Evolutionary conservation across 2,329 filamentous ascomycete species (phyloP).

Genomic region (Arthrobotrys pseudoclavata): DNA sequence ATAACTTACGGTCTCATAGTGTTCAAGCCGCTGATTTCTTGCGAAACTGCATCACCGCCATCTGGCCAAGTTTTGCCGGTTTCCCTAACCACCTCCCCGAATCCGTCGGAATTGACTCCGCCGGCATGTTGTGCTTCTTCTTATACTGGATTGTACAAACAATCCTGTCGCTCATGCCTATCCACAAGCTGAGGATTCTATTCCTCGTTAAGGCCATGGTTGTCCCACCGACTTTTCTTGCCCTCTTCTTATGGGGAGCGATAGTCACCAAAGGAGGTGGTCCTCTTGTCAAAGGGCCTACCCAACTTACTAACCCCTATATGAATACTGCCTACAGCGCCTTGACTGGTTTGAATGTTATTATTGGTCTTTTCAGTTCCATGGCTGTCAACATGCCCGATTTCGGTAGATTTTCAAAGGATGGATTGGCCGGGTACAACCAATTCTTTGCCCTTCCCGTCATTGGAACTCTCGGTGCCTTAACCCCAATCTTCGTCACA

Average conservation of each 20-base stretch:
- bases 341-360: constrained; percentile 68
- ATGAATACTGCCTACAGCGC: constrained; percentile 68
- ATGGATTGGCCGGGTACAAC: constrained; percentile 66
- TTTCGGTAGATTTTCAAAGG: constrained; percentile 68
- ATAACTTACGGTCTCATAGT: constrained; percentile 40
- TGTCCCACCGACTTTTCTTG: constrained; percentile 68
- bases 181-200: constrained; percentile 67
- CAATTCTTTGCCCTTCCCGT: constrained; percentile 69
- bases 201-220: constrained; percentile 68
- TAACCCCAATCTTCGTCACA: constrained; percentile 70
- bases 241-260: constrained; percentile 68
- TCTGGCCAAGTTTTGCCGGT: constrained; percentile 68
- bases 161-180: constrained; percentile 67
- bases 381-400: constrained; percentile 71
- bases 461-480: constrained; percentile 69
- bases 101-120: constrained; percentile 67
- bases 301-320: constrained; percentile 65
- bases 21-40: constrained; percentile 68
- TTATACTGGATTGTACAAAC: constrained; percentile 71
- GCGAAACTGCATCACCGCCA: constrained; percentile 68
- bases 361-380: constrained; percentile 70
- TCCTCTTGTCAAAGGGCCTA: constrained; percentile 66
- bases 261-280: constrained; percentile 68
- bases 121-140: constrained; percentile 70
- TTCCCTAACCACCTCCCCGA: constrained; percentile 69